Base-by-base conservation (phyloP, 352 stramenopile genomes). In the Globisporangium takayamanum region DNA sequence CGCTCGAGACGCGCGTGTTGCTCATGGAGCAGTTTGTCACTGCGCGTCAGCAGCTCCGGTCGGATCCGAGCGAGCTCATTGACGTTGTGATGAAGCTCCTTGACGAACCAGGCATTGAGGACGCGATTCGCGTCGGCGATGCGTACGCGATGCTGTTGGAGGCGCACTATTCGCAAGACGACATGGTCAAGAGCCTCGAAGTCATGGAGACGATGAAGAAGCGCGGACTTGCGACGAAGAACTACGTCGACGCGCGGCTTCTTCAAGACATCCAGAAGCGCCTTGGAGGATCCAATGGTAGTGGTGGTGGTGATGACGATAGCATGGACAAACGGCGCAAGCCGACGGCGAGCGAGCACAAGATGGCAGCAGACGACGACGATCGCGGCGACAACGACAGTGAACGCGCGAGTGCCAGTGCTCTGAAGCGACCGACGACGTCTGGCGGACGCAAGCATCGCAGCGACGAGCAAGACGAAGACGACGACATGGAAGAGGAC, bases 101-200 rank as follows among this genome's bases (percentile, higher is more conserved):
- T 14, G 76, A 93, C 5, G 80, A 95, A 36, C 72, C 78, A 33
- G 85, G 88, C 1, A 80, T 97, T 16, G 87, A 97, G 26, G 72
- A 85, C 28, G 87, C 87, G 8, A 89, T 98, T 39, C 84, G 92
- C 5, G 61, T 89, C 7, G 93, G 94, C 18, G 94, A 98, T 63
- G 84, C 78, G 16, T 97, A 92, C 55, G 87, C 87, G 6, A 72
- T 97, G 63, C 70, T 98, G 2, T 66, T 92, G 1, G 85, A 97
- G 50, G 76, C 78, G 7, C 86, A 95, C 47, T 88, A 87, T 62
- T 59, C 70, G 22, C 75, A 78, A 28, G 70, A 75, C 1, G 72
- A 97, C 36, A 67, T 81, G 20, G 59, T 73, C n/a, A 78, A 94
- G 50, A 78, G 76, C 42, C 67, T 84, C 7, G 76, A 89, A 53